These are phyloP conservation scores for Hondaea fermentalgiana DNA, from an alignment of 108 stramenopile genomes.

Conservation along the genomic window DNA sequence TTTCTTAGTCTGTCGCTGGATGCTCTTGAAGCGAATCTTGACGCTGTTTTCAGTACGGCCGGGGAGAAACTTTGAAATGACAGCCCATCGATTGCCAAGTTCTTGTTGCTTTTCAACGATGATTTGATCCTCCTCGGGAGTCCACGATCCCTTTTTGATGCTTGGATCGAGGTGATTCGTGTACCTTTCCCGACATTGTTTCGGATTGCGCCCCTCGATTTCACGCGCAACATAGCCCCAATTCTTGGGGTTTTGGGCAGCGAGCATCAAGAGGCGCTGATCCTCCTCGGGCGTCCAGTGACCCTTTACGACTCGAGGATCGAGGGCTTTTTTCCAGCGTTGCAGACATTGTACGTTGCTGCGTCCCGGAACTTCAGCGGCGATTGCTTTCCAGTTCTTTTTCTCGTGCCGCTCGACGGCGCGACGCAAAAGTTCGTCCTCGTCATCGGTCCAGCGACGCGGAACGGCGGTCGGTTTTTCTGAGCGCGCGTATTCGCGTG, in stretches of 20 bases:
- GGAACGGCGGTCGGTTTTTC: not conserved
- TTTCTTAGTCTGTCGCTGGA: not conserved
- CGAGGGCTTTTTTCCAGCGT: slow-evolving; percentile 34
- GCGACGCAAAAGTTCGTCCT: not conserved
- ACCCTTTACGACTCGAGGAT: slow-evolving; percentile 29
- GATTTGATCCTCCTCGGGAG: slow-evolving; percentile 69
- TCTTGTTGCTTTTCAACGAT: slow-evolving; percentile 65
- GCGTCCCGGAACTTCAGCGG: slow-evolving; percentile 21
- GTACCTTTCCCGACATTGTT: slow-evolving; percentile 98
- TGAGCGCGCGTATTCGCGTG: not conserved
- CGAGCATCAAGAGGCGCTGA: not conserved
- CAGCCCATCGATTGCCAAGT: slow-evolving; percentile 67
- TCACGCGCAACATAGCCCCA: slow-evolving; percentile 83
- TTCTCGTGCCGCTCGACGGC: not conserved
- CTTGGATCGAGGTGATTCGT: slow-evolving; percentile 93
- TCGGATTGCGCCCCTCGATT: slow-evolving; percentile 81
- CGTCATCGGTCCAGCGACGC: not conserved
- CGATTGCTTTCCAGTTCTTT: slow-evolving; percentile 30
- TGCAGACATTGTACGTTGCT: slow-evolving; percentile 37
- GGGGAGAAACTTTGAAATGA: slow-evolving; percentile 56
- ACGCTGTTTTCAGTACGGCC: slow-evolving; percentile 62
- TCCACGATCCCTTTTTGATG: slow-evolving; percentile 88
- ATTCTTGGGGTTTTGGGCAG: slow-evolving; percentile 45
- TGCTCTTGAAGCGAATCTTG: slow-evolving; percentile 52
- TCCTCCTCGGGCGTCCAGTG: slow-evolving; percentile 34